phyloP scores from a whole-genome alignment of 2,329 filamentous ascomycete species.

The Talaromyces islandicus region DNA sequence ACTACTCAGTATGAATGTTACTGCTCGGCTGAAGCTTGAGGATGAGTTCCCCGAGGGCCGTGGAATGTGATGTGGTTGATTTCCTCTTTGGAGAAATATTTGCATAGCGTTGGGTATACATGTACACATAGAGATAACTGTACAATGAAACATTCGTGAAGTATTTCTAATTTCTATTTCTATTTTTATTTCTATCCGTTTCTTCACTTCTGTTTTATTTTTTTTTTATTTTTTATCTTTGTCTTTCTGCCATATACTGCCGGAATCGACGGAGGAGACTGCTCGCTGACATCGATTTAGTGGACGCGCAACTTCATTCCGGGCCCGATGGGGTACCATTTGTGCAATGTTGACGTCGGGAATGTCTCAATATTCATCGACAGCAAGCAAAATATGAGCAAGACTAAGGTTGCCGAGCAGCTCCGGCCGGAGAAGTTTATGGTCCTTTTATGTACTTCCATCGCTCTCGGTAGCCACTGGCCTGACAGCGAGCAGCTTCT shows the following conservation, averaged over 20 bases:
- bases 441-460: background rate
- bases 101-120: slow-evolving; percentile 11
- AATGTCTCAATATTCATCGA: background rate
- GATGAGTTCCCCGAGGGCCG: slow-evolving; percentile 73
- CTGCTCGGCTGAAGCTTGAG: slow-evolving; percentile 79
- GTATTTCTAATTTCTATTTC: background rate
- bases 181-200: background rate
- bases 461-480: background rate
- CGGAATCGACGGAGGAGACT: background rate
- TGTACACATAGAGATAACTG: background rate
- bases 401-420: background rate
- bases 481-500: background rate
- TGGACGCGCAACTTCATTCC: slow-evolving; percentile 9
- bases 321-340: background rate
- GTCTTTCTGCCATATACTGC: background rate
- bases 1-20: slow-evolving; percentile 97
- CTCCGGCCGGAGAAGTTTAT: slow-evolving; percentile 5
- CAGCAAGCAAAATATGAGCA: background rate
- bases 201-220: background rate
- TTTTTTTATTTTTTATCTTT: background rate
- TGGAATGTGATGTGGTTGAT: slow-evolving; percentile 21
- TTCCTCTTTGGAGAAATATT: slow-evolving; percentile 6
- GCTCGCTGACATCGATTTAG: background rate
- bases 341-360: slow-evolving; percentile 11
- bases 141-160: background rate